These are phyloP conservation scores for Saccharomycopsis microspora DNA, from an alignment of 805 yeast genomes.

Conservation along the genomic window DNA sequence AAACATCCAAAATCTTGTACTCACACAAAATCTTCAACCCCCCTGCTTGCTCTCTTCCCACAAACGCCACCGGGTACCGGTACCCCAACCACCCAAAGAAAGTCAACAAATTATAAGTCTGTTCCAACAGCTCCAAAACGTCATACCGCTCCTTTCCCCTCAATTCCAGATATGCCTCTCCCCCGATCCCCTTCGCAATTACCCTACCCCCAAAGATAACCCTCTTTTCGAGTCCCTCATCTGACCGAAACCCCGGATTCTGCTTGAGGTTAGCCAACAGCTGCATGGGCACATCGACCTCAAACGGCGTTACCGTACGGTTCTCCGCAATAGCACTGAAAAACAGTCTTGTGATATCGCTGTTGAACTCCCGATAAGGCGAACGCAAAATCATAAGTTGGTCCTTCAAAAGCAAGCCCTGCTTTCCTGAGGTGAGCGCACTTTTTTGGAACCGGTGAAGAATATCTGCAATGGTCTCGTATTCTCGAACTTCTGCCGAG, in stretches of 20 bases:
- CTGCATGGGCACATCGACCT: too few relatives aligned
- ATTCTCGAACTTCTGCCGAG: constrained; percentile 23
- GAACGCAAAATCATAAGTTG: not conserved
- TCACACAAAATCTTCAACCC: constrained; percentile 66
- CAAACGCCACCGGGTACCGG: constrained; percentile 72
- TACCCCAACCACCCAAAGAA: constrained; percentile 79
- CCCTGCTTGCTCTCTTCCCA: constrained; percentile 63
- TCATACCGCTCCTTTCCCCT: too few relatives aligned
- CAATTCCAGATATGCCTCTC: too few relatives aligned
- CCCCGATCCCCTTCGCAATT: too few relatives aligned
- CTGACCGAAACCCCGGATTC: too few relatives aligned
- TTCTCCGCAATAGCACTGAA: too few relatives aligned
- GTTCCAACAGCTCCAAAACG: constrained; percentile 28
- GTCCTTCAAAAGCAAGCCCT: not conserved
- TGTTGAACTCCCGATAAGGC: not conserved
- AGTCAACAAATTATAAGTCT: constrained; percentile 53
- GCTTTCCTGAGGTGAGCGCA: not conserved
- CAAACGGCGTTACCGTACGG: too few relatives aligned
- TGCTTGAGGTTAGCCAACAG: too few relatives aligned
- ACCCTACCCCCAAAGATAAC: too few relatives aligned
- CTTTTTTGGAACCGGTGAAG: not conserved
- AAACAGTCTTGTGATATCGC: too few relatives aligned
- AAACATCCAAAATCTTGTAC: constrained; percentile 21
- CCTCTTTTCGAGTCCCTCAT: too few relatives aligned
- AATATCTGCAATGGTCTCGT: constrained; percentile 38